Conservation (phyloP, 164 flowering plant genomes). For the Aristolochia contorta region DNA sequence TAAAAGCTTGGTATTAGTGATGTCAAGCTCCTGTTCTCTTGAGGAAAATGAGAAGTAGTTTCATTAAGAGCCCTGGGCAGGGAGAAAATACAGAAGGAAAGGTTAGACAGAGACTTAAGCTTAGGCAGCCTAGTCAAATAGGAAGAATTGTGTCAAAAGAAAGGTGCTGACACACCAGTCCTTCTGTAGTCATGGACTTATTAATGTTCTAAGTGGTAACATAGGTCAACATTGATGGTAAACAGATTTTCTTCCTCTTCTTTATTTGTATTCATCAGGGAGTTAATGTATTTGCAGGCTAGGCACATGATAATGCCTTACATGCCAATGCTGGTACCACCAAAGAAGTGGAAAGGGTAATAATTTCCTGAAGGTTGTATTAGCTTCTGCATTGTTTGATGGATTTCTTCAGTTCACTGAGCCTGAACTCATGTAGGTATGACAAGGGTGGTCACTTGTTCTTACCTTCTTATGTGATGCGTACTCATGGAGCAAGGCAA, state of each 20-base stretch:
- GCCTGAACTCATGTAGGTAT: constrained; percentile 32
- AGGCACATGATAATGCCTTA: constrained; percentile 73
- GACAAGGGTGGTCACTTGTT: constrained; percentile 85
- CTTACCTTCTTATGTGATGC: constrained; percentile 88
- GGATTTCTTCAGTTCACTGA: neutral
- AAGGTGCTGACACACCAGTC: no score
- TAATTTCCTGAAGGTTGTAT: neutral
- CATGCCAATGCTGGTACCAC: constrained; percentile 91
- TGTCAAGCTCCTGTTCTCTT: no score
- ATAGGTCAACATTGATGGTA: no score
- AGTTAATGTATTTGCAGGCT: constrained; percentile 43
- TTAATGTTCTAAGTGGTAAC: no score
- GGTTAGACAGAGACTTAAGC: no score
- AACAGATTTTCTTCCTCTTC: neutral
- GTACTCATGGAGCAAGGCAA: constrained; percentile 85
- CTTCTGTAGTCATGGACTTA: no score
- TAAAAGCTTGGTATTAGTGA: no score
- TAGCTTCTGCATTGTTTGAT: neutral
- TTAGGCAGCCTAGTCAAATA: no score
- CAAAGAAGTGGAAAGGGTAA: constrained; percentile 91
- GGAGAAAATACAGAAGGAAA: no score
- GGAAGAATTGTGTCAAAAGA: no score
- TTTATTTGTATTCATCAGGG: neutral
- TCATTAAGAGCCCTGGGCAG: no score
- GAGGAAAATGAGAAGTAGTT: no score